Percentiles rank a stretch among this genome's conserved stretches.
These are phyloP conservation scores for Cryptomeria japonica DNA, from an alignment of 75 land plant genomes.

Conservation along the genomic window DNA sequence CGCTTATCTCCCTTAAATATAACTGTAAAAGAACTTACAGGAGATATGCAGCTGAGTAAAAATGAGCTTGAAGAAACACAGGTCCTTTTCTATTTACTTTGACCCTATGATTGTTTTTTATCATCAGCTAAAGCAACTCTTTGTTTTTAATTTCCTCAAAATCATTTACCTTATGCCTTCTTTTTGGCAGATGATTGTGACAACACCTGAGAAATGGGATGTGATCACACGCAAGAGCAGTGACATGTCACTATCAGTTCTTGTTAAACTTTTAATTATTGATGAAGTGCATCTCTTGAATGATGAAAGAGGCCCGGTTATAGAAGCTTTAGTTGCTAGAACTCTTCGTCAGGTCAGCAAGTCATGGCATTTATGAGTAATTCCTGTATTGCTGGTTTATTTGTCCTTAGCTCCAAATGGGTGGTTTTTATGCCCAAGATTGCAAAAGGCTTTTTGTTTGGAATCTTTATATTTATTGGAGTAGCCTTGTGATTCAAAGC, in stretches of 20 bases:
- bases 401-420: background rate
- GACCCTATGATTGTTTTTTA: background rate
- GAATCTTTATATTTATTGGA: background rate
- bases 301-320: constrained; percentile 99
- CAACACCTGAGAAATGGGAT: constrained; percentile 99
- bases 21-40: constrained; percentile 91
- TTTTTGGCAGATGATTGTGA: constrained; percentile 90
- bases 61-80: constrained; percentile 97
- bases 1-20: constrained; percentile 86
- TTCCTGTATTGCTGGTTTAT: background rate
- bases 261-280: constrained; percentile 96
- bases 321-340: constrained; percentile 97
- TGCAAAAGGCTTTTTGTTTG: background rate
- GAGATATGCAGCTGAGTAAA: constrained; percentile 97
- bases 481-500: background rate
- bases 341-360: constrained; percentile 90
- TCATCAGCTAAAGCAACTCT: background rate
- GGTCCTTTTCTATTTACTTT: constrained; percentile 31
- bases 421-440: background rate
- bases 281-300: constrained; percentile 99
- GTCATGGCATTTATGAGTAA: background rate
- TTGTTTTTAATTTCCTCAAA: background rate
- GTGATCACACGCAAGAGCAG: constrained; percentile 99
- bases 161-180: background rate
- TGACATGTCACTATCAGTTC: constrained; percentile 91